phyloP scores from a whole-genome alignment of 1,284 basidiomycete genomes.

The Neonothopanus nambi region DNA sequence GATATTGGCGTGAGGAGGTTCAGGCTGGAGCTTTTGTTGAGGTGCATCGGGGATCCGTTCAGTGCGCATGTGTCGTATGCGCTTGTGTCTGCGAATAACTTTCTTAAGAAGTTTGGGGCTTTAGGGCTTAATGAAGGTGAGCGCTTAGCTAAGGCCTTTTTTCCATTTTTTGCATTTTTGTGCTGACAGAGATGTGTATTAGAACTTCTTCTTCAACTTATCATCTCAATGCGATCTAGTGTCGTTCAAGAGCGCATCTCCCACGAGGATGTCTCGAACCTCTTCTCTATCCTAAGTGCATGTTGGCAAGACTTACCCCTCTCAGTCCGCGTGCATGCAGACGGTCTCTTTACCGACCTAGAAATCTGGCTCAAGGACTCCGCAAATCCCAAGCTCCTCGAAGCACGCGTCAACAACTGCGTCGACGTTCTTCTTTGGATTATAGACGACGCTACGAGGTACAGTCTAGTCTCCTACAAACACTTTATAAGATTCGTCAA shows the following conservation, averaged over 20 bases:
- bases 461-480: constrained; percentile 1
- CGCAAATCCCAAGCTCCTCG: not conserved
- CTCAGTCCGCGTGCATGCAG: not conserved
- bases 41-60: not conserved
- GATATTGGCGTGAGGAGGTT: constrained; percentile 4
- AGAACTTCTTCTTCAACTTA: constrained; percentile 4
- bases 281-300: constrained; percentile 1
- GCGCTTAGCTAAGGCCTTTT: not conserved
- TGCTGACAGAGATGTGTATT: not conserved
- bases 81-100: not conserved
- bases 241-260: not conserved
- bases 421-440: not conserved
- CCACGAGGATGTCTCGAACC: not conserved
- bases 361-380: constrained; percentile 3
- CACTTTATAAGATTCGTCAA: constrained; percentile 2
- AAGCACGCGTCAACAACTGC: not conserved
- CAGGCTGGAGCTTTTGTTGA: not conserved
- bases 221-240: constrained; percentile 1
- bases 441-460: constrained; percentile 2
- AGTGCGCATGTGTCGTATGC: not conserved
- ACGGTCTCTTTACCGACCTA: not conserved
- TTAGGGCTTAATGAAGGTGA: not conserved
- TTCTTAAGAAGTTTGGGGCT: not conserved
- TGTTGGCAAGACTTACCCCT: not conserved
- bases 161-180: not conserved